These are phyloP conservation scores for Haplographium delicatum DNA, from an alignment of 495 filamentous ascomycete species.

Conservation along the genomic window DNA sequence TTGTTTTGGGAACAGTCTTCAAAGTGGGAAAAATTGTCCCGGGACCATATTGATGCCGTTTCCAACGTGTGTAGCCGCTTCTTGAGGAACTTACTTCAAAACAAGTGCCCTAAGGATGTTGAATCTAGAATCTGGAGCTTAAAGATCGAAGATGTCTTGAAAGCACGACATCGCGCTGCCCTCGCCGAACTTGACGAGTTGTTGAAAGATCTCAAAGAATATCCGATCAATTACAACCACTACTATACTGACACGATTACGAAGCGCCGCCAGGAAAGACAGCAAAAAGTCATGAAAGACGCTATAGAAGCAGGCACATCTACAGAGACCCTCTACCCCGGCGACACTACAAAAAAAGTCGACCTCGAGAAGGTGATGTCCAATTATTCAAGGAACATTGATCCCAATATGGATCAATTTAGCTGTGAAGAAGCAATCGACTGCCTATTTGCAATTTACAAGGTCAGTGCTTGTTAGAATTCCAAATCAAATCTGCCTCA, in stretches of 20 bases:
- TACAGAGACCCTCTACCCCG: not conserved
- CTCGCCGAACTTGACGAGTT: constrained; percentile 36
- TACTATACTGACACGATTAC: constrained; percentile 32
- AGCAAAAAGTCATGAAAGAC: constrained; percentile 6
- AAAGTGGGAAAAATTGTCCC: constrained; percentile 18
- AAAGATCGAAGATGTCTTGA: constrained; percentile 28
- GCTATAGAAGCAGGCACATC: not conserved
- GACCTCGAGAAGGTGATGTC: constrained; percentile 5
- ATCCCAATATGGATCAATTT: constrained; percentile 30
- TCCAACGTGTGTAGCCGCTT: constrained; percentile 23
- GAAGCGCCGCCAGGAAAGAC: constrained; percentile 23
- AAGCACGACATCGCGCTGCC: constrained; percentile 22
- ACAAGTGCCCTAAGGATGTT: constrained; percentile 29
- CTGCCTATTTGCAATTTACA: constrained; percentile 32
- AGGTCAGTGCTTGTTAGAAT: constrained; percentile 26
- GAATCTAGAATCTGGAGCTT: constrained; percentile 21
- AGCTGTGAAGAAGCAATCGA: constrained; percentile 33
- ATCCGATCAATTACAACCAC: constrained; percentile 39
- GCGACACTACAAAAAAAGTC: not conserved
- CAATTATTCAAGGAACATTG: not conserved
- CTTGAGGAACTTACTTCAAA: constrained; percentile 29
- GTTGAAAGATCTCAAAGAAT: constrained; percentile 38
- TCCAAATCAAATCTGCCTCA: not conserved
- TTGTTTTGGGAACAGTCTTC: constrained; percentile 26
- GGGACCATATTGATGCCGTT: constrained; percentile 20